phyloP scores from a whole-genome alignment of 208 protist species.

The Phytomonas serpens region DNA sequence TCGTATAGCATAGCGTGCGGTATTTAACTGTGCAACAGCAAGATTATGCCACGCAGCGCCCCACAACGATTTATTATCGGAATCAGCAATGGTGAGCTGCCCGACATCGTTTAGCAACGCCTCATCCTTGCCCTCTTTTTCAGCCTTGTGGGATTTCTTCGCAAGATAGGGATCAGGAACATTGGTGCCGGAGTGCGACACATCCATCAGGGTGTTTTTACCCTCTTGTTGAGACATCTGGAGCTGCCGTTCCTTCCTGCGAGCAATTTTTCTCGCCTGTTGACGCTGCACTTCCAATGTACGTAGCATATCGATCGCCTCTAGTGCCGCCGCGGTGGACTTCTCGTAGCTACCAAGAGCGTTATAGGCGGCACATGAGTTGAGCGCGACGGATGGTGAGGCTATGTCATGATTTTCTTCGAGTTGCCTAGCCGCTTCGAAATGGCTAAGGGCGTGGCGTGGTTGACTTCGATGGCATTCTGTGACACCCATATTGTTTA shows the following conservation, averaged over 20 bases:
- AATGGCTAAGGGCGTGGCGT: constrained; percentile 75
- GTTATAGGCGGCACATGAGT: constrained; percentile 83
- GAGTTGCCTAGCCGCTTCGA: constrained; percentile 68
- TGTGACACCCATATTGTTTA: constrained; percentile 84
- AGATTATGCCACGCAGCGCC: constrained; percentile 87
- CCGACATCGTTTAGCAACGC: constrained; percentile 25
- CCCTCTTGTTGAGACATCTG: constrained; percentile 1
- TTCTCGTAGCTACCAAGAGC: constrained; percentile 77
- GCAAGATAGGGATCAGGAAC: background rate
- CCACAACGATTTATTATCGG: constrained; percentile 75
- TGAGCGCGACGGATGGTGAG: constrained; percentile 74
- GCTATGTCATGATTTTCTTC: constrained; percentile 70
- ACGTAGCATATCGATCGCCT: constrained; percentile 86
- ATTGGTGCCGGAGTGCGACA: background rate
- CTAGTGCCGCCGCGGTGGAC: constrained; percentile 69
- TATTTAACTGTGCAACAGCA: constrained; percentile 81
- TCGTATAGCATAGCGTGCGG: constrained; percentile 20
- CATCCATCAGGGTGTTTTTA: background rate
- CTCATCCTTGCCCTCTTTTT: constrained; percentile 17
- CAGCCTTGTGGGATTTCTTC: background rate
- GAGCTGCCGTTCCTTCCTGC: constrained; percentile 12
- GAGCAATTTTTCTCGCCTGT: constrained; percentile 14
- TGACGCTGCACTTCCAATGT: constrained; percentile 46
- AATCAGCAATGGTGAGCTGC: constrained; percentile 44
- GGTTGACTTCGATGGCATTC: constrained; percentile 80